phyloP scores from a whole-genome alignment of 2,329 filamentous ascomycete species.

The Madurella fahalii region DNA sequence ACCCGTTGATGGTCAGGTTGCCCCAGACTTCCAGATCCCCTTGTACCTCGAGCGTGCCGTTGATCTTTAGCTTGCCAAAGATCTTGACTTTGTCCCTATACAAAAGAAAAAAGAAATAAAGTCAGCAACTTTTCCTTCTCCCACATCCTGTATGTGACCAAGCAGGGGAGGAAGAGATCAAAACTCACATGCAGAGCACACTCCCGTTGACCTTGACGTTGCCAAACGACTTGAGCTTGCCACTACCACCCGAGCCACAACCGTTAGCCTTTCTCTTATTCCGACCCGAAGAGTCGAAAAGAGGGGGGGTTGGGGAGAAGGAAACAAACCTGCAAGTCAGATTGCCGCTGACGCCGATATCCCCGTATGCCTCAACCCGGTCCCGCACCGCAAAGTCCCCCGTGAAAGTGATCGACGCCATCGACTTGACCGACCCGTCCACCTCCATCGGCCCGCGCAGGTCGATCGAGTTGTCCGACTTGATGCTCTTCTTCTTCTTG shows the following conservation, averaged over 20 bases:
- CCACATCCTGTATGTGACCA: no score
- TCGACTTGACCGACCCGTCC: constrained; percentile 43
- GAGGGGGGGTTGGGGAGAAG: neutral
- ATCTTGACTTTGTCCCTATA: constrained; percentile 43
- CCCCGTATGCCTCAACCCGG: constrained; percentile 44
- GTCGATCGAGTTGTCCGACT: constrained; percentile 38
- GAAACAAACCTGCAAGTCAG: constrained; percentile 40
- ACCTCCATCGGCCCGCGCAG: constrained; percentile 46
- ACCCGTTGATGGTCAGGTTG: constrained; percentile 42
- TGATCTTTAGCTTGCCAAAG: constrained; percentile 43
- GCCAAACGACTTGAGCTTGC: constrained; percentile 44
- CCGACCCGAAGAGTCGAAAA: neutral
- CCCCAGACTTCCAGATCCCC: constrained; percentile 45
- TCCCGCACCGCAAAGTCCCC: constrained; percentile 44
- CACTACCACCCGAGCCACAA: constrained; percentile 28
- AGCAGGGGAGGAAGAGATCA: neutral
- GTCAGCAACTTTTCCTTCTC: no score
- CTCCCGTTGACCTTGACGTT: constrained; percentile 42
- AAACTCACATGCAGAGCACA: constrained; percentile 36
- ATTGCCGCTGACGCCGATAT: constrained; percentile 40
- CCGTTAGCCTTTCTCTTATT: neutral
- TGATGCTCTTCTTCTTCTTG: constrained; percentile 37
- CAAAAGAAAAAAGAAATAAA: no score
- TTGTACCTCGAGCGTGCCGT: constrained; percentile 39
- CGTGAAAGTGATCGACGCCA: constrained; percentile 41